Conservation (phyloP, 257 asterid species). For the Solanum chiquidenum region DNA sequence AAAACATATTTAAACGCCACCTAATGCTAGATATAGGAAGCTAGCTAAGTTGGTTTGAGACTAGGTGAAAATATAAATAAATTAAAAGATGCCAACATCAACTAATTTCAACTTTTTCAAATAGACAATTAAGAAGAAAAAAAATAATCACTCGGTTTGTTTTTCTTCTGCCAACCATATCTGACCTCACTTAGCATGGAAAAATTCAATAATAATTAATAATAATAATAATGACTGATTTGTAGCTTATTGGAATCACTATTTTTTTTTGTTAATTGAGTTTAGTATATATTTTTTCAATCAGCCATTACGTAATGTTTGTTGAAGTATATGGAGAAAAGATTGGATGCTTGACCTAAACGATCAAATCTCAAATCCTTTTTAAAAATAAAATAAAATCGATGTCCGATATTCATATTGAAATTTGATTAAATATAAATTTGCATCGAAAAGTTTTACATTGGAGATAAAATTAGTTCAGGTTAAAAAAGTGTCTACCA, state of each 20-base stretch:
- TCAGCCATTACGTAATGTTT: slow-evolving; percentile 7
- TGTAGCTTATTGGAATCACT: slow-evolving; percentile 4
- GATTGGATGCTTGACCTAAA: slow-evolving; percentile 14
- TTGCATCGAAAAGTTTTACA: too few relatives aligned
- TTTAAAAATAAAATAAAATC: too few relatives aligned
- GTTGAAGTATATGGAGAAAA: neutral
- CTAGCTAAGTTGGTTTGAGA: neutral
- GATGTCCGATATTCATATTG: too few relatives aligned
- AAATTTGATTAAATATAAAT: too few relatives aligned
- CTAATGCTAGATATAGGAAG: neutral
- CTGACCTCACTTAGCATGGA: slow-evolving; percentile 3
- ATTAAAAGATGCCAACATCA: neutral
- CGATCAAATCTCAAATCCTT: neutral
- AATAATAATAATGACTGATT: neutral
- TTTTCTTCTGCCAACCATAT: slow-evolving; percentile 1
- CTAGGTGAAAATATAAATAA: neutral
- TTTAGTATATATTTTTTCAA: neutral
- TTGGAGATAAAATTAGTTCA: too few relatives aligned
- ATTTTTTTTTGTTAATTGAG: neutral
- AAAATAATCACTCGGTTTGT: neutral
- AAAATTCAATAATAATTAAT: neutral
- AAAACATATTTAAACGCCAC: neutral
- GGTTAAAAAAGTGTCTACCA: too few relatives aligned
- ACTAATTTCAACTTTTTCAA: neutral
- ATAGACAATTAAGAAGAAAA: neutral